phyloP scores from a whole-genome alignment of 208 protist genomes.

The Acanthamoeba rhysodes region DNA sequence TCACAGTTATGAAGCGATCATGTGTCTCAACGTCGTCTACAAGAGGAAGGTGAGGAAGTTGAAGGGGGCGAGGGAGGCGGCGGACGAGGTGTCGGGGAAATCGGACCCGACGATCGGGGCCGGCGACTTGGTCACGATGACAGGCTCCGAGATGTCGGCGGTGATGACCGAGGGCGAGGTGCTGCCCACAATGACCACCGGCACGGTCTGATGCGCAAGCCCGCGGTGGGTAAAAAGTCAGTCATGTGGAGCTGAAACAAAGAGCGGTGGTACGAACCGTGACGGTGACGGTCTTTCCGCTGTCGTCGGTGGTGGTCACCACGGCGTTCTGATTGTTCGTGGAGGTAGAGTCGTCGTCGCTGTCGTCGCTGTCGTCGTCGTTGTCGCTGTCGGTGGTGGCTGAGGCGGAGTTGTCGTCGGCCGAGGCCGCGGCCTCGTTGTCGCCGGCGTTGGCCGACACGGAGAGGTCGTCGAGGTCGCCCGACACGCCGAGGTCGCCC shows the following conservation, averaged over 20 bases:
- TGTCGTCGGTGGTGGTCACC: not conserved
- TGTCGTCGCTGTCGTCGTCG: not conserved
- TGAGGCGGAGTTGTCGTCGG: not conserved
- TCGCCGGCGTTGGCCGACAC: conserved; percentile 4
- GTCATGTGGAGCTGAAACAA: too few relatives aligned
- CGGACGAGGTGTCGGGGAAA: not conserved
- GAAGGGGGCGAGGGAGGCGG: not conserved
- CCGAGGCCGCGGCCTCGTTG: not conserved
- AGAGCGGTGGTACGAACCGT: not conserved
- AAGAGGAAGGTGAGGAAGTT: not conserved
- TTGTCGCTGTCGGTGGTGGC: not conserved
- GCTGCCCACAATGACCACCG: not conserved
- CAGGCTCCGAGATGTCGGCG: not conserved
- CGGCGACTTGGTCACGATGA: not conserved
- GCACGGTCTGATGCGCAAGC: not conserved
- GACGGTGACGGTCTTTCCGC: not conserved
- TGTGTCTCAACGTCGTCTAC: not conserved
- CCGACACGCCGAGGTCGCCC: not conserved
- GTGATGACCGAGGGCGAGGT: not conserved
- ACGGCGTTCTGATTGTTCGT: not conserved
- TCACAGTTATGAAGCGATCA: not conserved
- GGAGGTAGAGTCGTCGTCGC: not conserved
- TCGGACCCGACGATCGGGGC: not conserved
- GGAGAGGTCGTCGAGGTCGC: conserved; percentile 1
- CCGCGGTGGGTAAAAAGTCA: too few relatives aligned